Base-by-base conservation (phyloP, 179 eudicot species). In the Actinidia chinensis region DNA sequence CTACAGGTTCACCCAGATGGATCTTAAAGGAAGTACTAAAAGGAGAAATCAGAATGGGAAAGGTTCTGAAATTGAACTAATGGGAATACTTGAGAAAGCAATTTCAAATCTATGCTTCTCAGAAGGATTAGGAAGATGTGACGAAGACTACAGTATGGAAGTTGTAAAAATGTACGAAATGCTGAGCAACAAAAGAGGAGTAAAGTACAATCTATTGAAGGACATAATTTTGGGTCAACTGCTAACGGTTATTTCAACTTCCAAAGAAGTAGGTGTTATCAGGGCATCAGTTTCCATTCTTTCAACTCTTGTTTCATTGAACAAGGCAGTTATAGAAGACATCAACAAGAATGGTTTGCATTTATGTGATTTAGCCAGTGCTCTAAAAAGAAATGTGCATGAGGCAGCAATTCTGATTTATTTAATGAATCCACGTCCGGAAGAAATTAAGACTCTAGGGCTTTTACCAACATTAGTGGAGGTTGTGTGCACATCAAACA, bases 331-430 rank as follows among this genome's bases (percentile, higher is more conserved):
- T 68, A 42, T 87, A 66, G 84, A 89, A 23, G 88, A 85, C 43
- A 55, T 89, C 59, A 87, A 82, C 83, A 83, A 79, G 79, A 89
- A 85, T 42, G 90, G 88, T 18, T 76, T 87, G 47, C 84, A 73
- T 18, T 75, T 89, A 22, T 76, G 79, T 50, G 83, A 89, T 81
- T 74, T 89, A 58, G 90, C 86, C 68, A 85, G 78, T 52, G 91
- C 91, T 65, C 82, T 89, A 51, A 87, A 85, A 52, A 75, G 84
- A 56, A 82, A 85, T 46, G 87, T 89, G 50, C 84, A 87, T 18
- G 91, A 89, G 78, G 91, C 91, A 40, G 89, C 84, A 46, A 81
- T 82, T 42, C 74, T 89, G 12, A 85, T 89, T 48, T 81, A 89
- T 76, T 79, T 89, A 33, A 82, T 85, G 67, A 85, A 85, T 71